Conservation (phyloP, 495 filamentous ascomycete species). For the Tuber melanosporum region DNA sequence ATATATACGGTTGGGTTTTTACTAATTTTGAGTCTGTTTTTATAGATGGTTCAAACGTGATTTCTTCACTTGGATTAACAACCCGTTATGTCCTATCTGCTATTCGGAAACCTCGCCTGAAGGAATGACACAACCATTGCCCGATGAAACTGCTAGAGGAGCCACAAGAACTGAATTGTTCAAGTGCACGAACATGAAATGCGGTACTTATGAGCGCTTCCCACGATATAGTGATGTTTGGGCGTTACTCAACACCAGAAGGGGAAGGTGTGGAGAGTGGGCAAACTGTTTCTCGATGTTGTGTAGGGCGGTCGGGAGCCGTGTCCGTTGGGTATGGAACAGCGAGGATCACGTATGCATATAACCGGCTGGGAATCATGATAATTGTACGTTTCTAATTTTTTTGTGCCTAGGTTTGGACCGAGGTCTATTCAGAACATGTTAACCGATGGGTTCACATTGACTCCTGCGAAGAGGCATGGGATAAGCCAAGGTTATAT, state of each 20-base stretch:
- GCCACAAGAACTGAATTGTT: conserved; percentile 85
- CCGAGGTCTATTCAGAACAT: conserved; percentile 92
- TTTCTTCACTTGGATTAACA: conserved; percentile 96
- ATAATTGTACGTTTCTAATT: background rate
- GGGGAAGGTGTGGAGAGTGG: conserved; percentile 90
- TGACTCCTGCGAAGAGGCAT: conserved; percentile 87
- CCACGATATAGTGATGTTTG: conserved; percentile 95
- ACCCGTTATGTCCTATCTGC: conserved; percentile 77
- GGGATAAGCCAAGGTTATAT: conserved; percentile 91
- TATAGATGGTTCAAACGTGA: conserved; percentile 87
- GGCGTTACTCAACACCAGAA: conserved; percentile 75
- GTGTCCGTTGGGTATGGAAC: conserved; percentile 98
- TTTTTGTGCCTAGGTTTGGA: conserved; percentile 59
- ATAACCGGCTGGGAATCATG: background rate
- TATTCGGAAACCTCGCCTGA: conserved; percentile 71
- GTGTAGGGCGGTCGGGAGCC: conserved; percentile 80
- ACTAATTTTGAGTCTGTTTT: conserved; percentile 38
- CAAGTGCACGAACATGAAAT: conserved; percentile 62
- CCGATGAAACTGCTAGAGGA: conserved; percentile 81
- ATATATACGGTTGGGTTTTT: background rate
- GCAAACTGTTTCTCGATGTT: conserved; percentile 99
- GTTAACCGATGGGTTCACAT: conserved; percentile 95
- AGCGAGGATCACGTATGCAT: conserved; percentile 67
- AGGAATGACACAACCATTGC: conserved; percentile 74
- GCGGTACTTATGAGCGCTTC: conserved; percentile 75